Percentiles rank a stretch among this genome's conserved stretches.
These are phyloP conservation scores for Fusarium solani-melongenae DNA, from an alignment of 2,329 filamentous ascomycete genomes.

Conservation along the genomic window DNA sequence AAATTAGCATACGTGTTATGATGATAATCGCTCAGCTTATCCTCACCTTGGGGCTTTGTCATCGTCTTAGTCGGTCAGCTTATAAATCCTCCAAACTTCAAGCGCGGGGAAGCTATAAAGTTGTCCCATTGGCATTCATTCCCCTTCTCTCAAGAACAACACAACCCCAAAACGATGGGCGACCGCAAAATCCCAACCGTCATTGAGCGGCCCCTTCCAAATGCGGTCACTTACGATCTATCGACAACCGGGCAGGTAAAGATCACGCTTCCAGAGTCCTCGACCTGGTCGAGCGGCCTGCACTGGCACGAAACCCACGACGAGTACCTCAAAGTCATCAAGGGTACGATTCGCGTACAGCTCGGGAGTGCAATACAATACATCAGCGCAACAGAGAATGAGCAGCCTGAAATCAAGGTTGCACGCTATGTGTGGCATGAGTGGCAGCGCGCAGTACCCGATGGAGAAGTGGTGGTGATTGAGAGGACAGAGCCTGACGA, in stretches of 20 bases:
- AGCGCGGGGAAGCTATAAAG: background rate
- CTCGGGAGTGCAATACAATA: constrained; percentile 29
- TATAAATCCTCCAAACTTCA: background rate
- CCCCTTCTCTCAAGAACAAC: background rate
- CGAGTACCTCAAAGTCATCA: constrained; percentile 57
- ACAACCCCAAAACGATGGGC: background rate
- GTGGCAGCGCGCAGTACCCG: constrained; percentile 54
- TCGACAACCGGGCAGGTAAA: constrained; percentile 50
- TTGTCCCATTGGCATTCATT: background rate
- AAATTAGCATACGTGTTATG: background rate
- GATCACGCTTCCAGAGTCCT: constrained; percentile 55
- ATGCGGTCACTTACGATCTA: constrained; percentile 48
- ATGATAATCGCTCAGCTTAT: background rate
- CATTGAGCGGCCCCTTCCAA: constrained; percentile 28
- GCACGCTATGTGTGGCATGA: constrained; percentile 54
- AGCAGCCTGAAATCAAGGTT: constrained; percentile 49
- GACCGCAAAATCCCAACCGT: background rate
- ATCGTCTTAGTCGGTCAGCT: background rate
- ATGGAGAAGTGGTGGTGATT: constrained; percentile 53
- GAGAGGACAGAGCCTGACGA: constrained; percentile 60
- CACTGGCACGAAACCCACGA: constrained; percentile 62
- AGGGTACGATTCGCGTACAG: constrained; percentile 48
- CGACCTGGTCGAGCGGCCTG: constrained; percentile 59
- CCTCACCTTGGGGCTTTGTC: background rate
- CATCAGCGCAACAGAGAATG: constrained; percentile 27